These are phyloP conservation scores for Berberis thunbergii DNA, from an alignment of 164 flowering plant genomes.

Conservation along the genomic window DNA sequence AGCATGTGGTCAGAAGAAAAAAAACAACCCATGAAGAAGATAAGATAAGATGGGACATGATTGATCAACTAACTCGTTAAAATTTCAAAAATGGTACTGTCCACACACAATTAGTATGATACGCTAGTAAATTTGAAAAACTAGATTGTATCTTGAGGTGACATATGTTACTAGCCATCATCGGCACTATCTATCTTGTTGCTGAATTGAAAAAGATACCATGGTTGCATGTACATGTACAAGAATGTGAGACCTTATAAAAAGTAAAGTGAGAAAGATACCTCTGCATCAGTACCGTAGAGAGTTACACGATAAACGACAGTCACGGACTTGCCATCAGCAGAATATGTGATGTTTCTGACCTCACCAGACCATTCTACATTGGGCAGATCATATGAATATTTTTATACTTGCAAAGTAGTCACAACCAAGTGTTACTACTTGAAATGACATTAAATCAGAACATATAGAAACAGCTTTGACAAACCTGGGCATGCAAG, in stretches of 20 bases:
- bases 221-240: not conserved
- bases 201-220: not conserved
- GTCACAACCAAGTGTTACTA: not conserved
- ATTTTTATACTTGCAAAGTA: not conserved
- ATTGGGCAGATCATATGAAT: constrained; percentile 4
- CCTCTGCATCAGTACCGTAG: constrained; percentile 84
- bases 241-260: not conserved
- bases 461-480: not conserved
- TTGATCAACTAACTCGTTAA: too few species aligned
- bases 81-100: not conserved
- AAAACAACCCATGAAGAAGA: too few species aligned
- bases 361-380: constrained; percentile 97
- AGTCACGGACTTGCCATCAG: constrained; percentile 76
- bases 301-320: constrained; percentile 90
- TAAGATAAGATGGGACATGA: too few species aligned
- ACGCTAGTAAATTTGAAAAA: not conserved
- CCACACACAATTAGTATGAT: not conserved
- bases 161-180: not conserved
- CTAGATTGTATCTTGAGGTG: not conserved
- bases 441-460: not conserved
- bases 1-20: too few species aligned
- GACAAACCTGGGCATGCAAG: constrained; percentile 1
- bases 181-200: not conserved
- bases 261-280: constrained; percentile 14
- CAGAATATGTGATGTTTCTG: constrained; percentile 65